phyloP scores from a whole-genome alignment of 108 stramenopile genomes.

The Thalassiosira profunda region DNA sequence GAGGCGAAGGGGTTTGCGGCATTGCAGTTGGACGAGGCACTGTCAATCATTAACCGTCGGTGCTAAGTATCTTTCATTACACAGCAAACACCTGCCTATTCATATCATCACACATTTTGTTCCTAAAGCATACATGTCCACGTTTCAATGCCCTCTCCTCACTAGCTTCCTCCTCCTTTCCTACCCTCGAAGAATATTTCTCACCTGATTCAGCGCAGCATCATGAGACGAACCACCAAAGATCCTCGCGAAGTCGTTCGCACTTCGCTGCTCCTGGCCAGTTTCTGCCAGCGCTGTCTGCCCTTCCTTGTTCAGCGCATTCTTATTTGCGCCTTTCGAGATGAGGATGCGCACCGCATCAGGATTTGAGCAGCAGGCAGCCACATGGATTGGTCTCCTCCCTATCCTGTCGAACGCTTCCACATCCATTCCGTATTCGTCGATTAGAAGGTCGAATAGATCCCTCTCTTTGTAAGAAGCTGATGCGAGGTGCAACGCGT shows the following conservation, averaged over 20 bases:
- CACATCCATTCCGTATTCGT: conserved; percentile 7
- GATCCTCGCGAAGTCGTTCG: no score
- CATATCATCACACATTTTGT: no score
- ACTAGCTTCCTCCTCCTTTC: no score
- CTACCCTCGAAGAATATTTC: no score
- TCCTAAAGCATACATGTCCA: no score
- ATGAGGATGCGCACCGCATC: conserved; percentile 20
- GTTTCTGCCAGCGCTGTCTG: conserved; percentile 10
- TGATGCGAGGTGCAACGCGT: conserved; percentile 14
- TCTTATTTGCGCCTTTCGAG: conserved; percentile 28
- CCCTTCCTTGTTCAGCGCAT: neutral
- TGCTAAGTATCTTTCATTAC: conserved; percentile 13
- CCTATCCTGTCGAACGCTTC: neutral
- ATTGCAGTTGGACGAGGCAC: conserved; percentile 64
- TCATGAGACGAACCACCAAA: no score
- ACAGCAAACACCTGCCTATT: no score
- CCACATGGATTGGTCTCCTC: neutral
- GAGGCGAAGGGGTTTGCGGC: conserved; percentile 63
- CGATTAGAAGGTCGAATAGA: conserved; percentile 21
- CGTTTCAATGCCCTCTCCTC: no score
- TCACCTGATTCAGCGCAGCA: no score
- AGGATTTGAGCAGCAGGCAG: neutral
- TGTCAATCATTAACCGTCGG: conserved; percentile 79
- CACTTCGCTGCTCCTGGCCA: no score
- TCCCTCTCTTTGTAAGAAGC: conserved; percentile 8